Base-by-base conservation (phyloP, 2,329 filamentous ascomycete genomes). In the Pseudogymnoascus sp. region DNA sequence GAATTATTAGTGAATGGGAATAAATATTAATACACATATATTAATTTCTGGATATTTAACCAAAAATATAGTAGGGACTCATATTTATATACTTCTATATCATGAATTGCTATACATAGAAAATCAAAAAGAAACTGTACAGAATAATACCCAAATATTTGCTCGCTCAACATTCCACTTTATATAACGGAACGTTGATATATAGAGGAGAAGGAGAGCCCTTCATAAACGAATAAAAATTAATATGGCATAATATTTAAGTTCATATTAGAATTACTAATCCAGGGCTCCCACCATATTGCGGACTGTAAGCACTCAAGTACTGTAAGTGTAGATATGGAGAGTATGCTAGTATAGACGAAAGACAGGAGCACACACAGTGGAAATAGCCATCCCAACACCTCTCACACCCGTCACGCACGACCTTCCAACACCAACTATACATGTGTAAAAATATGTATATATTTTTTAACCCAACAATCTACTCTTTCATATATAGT, bases 401-500 rank as follows among this genome's bases (percentile, higher is more conserved):
- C 2, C 22, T 4, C 2, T 25, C 20, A 25, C 2, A 6, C 4
- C n/a, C 2, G 4, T 25, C 43, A 15, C 15, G 3, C 43, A 30
- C 8, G 33, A 50, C 25, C 25, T 7, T 12, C 15, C 2, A 50
- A n/a, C 15, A 50, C 11, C 25, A 30, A 12, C 15, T 9, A 8
- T 38, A 36, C 22, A 36, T 36, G 5, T 22, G 9, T 37, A 37
- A 36, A 2, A 35, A 18, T 18, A 18, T 36, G 37, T 58, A 58
- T 58, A 58, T 50, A 30, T 50, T 11, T 47, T 43, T 50, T 50
- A 30, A 30, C 43, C 22, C 41, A 50, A 50, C 43, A 50, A 50
- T 50, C 43, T 50, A 50, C 43, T 50, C 43, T 50, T 50, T 18
- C 22, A 50, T 30, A 50, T 50, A 50, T 50, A n/a, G n/a, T 50